Evolutionary conservation across 2,329 filamentous ascomycete species (phyloP).

Genomic region (Paraconiothyrium brasiliense): DNA sequence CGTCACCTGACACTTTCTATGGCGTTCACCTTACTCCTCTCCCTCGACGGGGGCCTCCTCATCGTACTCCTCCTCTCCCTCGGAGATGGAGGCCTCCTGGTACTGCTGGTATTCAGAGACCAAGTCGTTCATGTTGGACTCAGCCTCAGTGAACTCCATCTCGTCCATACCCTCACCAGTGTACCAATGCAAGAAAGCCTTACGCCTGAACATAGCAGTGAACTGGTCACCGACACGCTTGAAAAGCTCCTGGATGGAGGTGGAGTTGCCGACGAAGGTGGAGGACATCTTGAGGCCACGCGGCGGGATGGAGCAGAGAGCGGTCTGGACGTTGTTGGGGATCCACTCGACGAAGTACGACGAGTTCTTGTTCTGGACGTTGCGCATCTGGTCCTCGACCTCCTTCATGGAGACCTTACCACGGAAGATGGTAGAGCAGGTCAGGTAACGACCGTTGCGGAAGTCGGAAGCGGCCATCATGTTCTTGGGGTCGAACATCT

Average conservation of each 20-base stretch:
- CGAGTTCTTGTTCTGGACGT: conserved; percentile 99
- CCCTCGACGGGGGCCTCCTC: conserved; percentile 80
- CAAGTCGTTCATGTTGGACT: conserved; percentile 99
- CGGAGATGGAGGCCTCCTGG: conserved; percentile 97
- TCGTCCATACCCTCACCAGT: conserved; percentile 99
- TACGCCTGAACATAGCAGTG: conserved; percentile 99
- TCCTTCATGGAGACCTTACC: conserved; percentile 99
- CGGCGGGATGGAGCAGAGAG: conserved; percentile 97
- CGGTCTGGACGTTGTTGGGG: conserved; percentile 99
- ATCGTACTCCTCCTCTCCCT: conserved; percentile 95
- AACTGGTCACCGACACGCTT: conserved; percentile 99
- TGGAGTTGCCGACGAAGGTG: conserved; percentile 99
- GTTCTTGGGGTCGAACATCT: conserved; percentile 99
- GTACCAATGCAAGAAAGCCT: conserved; percentile 99
- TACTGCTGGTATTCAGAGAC: conserved; percentile 99
- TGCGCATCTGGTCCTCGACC: conserved; percentile 99
- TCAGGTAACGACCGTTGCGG: conserved; percentile 99
- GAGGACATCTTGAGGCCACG: conserved; percentile 99
- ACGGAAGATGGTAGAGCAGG: conserved; percentile 99
- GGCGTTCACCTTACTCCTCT: conserved; percentile 64
- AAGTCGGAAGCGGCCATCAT: conserved; percentile 99
- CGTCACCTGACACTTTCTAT: conserved; percentile 22
- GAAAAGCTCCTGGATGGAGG: conserved; percentile 99
- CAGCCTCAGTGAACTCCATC: conserved; percentile 99
- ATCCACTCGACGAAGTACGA: conserved; percentile 99